Conservation (phyloP, 768 basidiomycete species). For the Exidia glandulosa region DNA sequence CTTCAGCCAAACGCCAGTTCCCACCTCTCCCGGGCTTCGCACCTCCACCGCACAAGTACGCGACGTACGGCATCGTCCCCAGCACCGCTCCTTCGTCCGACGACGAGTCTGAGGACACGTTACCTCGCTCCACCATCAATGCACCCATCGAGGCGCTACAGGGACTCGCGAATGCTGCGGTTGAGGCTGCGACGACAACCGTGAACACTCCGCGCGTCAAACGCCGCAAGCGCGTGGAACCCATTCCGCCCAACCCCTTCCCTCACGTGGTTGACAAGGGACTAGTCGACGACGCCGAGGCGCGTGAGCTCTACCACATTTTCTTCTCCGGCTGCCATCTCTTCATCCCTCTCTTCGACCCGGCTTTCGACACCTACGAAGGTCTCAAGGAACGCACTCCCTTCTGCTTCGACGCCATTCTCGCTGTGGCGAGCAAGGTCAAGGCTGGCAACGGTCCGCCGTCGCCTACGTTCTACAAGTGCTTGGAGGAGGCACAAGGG, state of each 20-base stretch:
- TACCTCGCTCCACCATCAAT: constrained; percentile 73
- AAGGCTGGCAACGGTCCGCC: constrained; percentile 82
- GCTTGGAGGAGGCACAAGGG: constrained; percentile 89
- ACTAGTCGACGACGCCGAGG: constrained; percentile 75
- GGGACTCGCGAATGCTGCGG: constrained; percentile 89
- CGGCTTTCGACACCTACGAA: constrained; percentile 87
- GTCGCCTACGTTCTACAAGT: constrained; percentile 77
- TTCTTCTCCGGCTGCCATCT: constrained; percentile 95
- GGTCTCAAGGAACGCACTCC: constrained; percentile 85
- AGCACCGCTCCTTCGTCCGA: constrained; percentile 78
- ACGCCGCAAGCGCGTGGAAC: constrained; percentile 77
- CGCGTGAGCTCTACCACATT: constrained; percentile 84
- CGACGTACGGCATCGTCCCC: constrained; percentile 81
- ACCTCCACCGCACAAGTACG: constrained; percentile 83
- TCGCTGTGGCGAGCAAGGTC: constrained; percentile 88
- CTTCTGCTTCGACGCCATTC: constrained; percentile 90
- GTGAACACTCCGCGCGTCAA: constrained; percentile 35
- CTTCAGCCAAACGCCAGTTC: constrained; percentile 32
- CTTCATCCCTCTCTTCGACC: constrained; percentile 93
- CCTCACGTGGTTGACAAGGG: constrained; percentile 89
- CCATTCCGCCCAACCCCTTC: constrained; percentile 75
- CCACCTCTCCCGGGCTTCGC: constrained; percentile 88
- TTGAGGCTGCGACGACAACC: constrained; percentile 59
- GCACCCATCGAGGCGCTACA: constrained; percentile 93
- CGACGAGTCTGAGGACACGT: constrained; percentile 83